phyloP scores from a whole-genome alignment of 352 stramenopile species.

The Phytopythium chamaehyphon region DNA sequence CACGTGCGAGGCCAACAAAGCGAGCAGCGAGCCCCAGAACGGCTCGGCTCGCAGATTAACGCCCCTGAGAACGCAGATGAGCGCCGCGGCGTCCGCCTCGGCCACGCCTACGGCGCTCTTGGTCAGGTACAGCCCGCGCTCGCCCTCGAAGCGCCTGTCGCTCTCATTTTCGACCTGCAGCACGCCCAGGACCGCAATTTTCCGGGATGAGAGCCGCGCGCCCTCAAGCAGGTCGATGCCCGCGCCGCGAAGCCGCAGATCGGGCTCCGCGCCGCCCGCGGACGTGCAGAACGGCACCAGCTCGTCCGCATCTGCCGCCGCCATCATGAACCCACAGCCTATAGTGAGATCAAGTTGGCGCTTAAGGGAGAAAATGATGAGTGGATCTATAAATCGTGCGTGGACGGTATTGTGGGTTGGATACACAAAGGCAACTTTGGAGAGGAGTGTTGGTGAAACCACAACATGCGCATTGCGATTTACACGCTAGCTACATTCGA shows the following conservation, averaged over 20 bases:
- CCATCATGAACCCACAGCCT: slow-evolving; percentile 4
- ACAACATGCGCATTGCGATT: too few relatives aligned
- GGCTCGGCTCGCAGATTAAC: slow-evolving; percentile 49
- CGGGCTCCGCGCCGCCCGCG: slow-evolving; percentile 13
- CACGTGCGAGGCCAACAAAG: slow-evolving; percentile 58
- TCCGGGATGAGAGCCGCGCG: slow-evolving; percentile 35
- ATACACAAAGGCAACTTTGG: not conserved
- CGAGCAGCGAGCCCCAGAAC: slow-evolving; percentile 59
- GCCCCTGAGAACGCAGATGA: slow-evolving; percentile 44
- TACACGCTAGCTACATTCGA: too few relatives aligned
- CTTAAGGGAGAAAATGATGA: too few relatives aligned
- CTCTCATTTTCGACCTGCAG: slow-evolving; percentile 23
- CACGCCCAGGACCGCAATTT: slow-evolving; percentile 54
- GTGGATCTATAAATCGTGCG: too few relatives aligned
- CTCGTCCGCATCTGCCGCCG: slow-evolving; percentile 11
- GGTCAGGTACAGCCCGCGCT: slow-evolving; percentile 57
- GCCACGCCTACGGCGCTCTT: slow-evolving; percentile 30
- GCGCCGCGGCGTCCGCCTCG: slow-evolving; percentile 45
- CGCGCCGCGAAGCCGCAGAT: slow-evolving; percentile 36
- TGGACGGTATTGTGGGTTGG: too few relatives aligned
- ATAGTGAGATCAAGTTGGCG: too few relatives aligned
- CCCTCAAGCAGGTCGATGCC: slow-evolving; percentile 50
- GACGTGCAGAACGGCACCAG: slow-evolving; percentile 64
- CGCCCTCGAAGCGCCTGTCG: slow-evolving; percentile 5
- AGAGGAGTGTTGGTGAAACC: too few relatives aligned